Conservation (phyloP, 495 filamentous ascomycete species). For the Corynascus novoguineensis region DNA sequence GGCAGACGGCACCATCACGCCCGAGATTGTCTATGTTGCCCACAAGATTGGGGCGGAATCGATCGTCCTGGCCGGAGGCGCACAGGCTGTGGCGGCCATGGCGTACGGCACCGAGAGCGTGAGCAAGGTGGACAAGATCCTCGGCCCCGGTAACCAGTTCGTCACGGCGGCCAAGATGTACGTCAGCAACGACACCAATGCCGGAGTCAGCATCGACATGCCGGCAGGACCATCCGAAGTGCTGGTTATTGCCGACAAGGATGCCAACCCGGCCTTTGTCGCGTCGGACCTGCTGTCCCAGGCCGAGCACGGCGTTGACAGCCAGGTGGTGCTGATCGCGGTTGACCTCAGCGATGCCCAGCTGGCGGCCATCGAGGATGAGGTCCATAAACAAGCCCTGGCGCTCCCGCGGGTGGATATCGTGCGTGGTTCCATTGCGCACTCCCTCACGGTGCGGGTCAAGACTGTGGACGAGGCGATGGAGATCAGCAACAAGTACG, state of each 20-base stretch:
- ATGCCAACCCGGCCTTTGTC: slow-evolving; percentile 89
- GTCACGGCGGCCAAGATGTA: slow-evolving; percentile 98
- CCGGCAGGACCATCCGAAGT: slow-evolving; percentile 96
- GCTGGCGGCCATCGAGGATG: slow-evolving; percentile 77
- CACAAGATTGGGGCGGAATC: slow-evolving; percentile 94
- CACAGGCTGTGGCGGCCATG: slow-evolving; percentile 89
- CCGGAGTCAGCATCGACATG: slow-evolving; percentile 96
- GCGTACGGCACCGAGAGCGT: slow-evolving; percentile 80
- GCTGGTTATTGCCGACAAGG: slow-evolving; percentile 87
- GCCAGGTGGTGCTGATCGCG: slow-evolving; percentile 88
- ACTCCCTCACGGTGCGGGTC: slow-evolving; percentile 86
- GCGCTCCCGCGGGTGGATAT: slow-evolving; percentile 86
- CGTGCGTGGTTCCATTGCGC: slow-evolving; percentile 81
- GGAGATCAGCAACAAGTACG: slow-evolving; percentile 83
- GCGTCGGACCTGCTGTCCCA: slow-evolving; percentile 91
- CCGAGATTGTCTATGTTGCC: slow-evolving; percentile 96
- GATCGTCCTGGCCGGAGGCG: slow-evolving; percentile 92
- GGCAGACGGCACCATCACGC: slow-evolving; percentile 81
- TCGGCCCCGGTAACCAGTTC: slow-evolving; percentile 97
- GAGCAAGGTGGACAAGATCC: slow-evolving; percentile 96
- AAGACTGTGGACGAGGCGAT: slow-evolving; percentile 77
- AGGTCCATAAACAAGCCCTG: slow-evolving; percentile 84
- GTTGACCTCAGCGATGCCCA: slow-evolving; percentile 68
- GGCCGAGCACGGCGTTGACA: slow-evolving; percentile 93
- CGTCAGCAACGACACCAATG: slow-evolving; percentile 92